phyloP scores from a whole-genome alignment of 192 early-diverging fungal species.

The Entrophospora sp. region DNA sequence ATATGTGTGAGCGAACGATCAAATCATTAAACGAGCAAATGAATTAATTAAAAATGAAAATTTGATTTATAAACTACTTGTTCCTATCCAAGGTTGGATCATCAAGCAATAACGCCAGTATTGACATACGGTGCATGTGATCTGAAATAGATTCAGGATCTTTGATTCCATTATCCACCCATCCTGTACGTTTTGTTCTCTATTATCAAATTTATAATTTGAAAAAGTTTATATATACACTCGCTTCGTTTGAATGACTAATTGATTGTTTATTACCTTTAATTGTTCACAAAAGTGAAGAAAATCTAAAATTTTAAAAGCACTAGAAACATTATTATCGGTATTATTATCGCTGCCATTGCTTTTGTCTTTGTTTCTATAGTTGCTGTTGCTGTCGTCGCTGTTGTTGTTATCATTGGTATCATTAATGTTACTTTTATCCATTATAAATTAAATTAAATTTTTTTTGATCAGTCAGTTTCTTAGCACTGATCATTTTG shows the following conservation, averaged over 20 bases:
- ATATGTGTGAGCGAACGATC: too few species aligned
- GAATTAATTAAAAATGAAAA: too few species aligned
- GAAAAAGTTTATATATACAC: background rate
- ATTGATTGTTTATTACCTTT: slow-evolving; percentile 44
- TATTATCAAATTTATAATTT: slow-evolving; percentile 21
- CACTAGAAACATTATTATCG: background rate
- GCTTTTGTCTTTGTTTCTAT: too few species aligned
- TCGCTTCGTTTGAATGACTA: background rate
- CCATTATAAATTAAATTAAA: too few species aligned
- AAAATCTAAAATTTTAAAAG: slow-evolving; percentile 44
- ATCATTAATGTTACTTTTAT: too few species aligned
- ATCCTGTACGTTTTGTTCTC: slow-evolving; percentile 89
- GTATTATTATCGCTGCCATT: background rate
- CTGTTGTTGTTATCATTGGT: too few species aligned
- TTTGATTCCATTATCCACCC: slow-evolving; percentile 65
- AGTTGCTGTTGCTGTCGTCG: too few species aligned
- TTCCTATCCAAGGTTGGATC: slow-evolving; percentile 56
- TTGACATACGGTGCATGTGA: slow-evolving; percentile 93
- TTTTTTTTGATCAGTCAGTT: too few species aligned
- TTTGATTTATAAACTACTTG: too few species aligned
- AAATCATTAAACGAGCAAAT: too few species aligned
- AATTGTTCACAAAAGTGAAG: slow-evolving; percentile 72
- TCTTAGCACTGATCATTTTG: too few species aligned
- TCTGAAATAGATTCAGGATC: slow-evolving; percentile 83
- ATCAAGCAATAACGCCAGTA: slow-evolving; percentile 78